Conservation (phyloP, 768 basidiomycete genomes). For the Rubroboletus pulcherrimus region DNA sequence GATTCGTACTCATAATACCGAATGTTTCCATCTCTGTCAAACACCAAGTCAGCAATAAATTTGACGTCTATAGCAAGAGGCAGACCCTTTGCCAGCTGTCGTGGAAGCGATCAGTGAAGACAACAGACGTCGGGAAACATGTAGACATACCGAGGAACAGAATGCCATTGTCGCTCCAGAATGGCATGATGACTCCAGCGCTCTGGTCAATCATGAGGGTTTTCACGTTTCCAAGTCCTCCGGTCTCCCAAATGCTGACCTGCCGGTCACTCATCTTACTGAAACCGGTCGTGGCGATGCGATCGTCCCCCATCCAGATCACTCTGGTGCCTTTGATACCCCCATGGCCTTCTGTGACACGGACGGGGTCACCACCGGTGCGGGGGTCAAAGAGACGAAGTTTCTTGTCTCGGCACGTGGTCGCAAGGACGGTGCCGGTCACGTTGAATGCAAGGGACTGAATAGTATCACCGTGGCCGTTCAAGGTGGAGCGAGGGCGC, state of each 20-base stretch:
- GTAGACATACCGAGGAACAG: conserved; percentile 66
- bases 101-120: background rate
- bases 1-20: conserved; percentile 96
- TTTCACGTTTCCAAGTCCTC: conserved; percentile 70
- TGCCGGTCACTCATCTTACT: conserved; percentile 96
- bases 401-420: conserved; percentile 92
- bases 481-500: conserved; percentile 53
- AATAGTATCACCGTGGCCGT: conserved; percentile 83
- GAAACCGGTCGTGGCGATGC: conserved; percentile 93
- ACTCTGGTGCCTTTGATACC: conserved; percentile 93
- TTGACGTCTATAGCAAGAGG: background rate
- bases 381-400: conserved; percentile 91
- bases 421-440: conserved; percentile 77
- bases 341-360: conserved; percentile 79
- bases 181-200: conserved; percentile 94
- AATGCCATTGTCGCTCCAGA: conserved; percentile 94
- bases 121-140: background rate
- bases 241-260: conserved; percentile 85
- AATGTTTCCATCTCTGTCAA: conserved; percentile 84
- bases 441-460: conserved; percentile 82
- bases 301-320: conserved; percentile 90
- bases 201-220: conserved; percentile 81
- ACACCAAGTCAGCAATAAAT: conserved; percentile 2
- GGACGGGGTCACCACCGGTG: conserved; percentile 73
- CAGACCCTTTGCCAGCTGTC: conserved; percentile 82